phyloP scores from a whole-genome alignment of 129 eudicot species.

The Pseudognaphalium luteoalbum region DNA sequence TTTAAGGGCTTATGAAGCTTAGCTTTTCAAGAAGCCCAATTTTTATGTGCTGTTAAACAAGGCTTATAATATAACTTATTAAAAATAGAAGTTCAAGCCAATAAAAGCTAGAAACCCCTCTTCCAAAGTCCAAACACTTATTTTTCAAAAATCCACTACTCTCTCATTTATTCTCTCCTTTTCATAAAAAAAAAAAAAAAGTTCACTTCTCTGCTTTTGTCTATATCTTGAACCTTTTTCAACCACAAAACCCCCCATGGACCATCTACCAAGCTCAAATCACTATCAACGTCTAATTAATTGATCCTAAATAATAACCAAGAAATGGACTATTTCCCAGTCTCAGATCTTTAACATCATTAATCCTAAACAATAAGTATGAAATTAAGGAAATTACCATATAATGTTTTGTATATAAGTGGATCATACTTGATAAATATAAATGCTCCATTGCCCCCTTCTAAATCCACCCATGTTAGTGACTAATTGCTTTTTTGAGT shows the following conservation, averaged over 20 bases:
- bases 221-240: not conserved
- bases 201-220: not conserved
- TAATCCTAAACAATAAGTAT: not conserved
- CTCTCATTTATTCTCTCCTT: not conserved
- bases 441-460: no score
- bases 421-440: no score
- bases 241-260: not conserved
- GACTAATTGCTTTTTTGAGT: no score
- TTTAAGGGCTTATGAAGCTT: no score
- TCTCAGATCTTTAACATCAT: constrained; percentile 11
- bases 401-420: no score
- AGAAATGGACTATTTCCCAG: not conserved
- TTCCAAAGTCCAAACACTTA: no score
- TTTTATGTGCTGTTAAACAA: no score
- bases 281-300: not conserved
- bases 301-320: not conserved
- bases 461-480: no score
- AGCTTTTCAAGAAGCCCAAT: no score
- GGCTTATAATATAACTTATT: no score
- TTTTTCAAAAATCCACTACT: not conserved
- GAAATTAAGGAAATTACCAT: not conserved
- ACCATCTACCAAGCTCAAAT: constrained; percentile 16
- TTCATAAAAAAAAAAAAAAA: not conserved
- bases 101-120: no score
- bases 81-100: no score